These are phyloP conservation scores for Protomyces arabidopsidicola DNA, from an alignment of 1,139 yeast species.

Conservation along the genomic window DNA sequence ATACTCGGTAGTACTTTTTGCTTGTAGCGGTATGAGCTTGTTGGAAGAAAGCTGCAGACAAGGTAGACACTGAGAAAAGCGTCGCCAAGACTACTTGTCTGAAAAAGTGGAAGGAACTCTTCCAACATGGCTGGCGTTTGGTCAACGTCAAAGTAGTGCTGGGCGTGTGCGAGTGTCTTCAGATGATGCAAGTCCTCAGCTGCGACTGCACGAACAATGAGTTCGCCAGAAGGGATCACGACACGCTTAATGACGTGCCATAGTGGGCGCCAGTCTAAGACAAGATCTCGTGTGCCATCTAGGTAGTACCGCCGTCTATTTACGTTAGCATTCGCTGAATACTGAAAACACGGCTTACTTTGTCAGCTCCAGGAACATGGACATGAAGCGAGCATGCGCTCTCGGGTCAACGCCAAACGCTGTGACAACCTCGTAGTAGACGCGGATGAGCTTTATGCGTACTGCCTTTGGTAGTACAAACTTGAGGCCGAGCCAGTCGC, in stretches of 20 bases:
- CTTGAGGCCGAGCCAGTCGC: slow-evolving; percentile 74
- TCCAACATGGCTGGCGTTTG: slow-evolving; percentile 42
- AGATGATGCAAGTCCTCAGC: slow-evolving; percentile 24
- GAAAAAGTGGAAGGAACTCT: slow-evolving; percentile 50
- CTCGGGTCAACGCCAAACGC: slow-evolving; percentile 62
- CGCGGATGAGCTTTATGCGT: slow-evolving; percentile 59
- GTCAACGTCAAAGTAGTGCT: slow-evolving; percentile 45
- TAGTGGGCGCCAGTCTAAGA: slow-evolving; percentile 37
- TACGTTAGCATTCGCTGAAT: slow-evolving; percentile 49
- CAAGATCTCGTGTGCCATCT: slow-evolving; percentile 40
- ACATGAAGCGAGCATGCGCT: slow-evolving; percentile 47
- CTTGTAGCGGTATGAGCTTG: slow-evolving; percentile 33
- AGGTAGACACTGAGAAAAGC: slow-evolving; percentile 52
- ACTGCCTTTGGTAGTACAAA: slow-evolving; percentile 70
- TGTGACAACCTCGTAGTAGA: slow-evolving; percentile 68
- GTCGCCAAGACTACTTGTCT: slow-evolving; percentile 56
- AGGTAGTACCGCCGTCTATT: slow-evolving; percentile 38
- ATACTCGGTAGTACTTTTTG: slow-evolving; percentile 56
- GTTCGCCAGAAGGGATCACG: slow-evolving; percentile 29
- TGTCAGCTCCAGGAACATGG: slow-evolving; percentile 23
- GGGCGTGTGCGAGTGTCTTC: slow-evolving; percentile 39
- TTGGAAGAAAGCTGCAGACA: slow-evolving; percentile 38
- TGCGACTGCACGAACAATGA: slow-evolving; percentile 26
- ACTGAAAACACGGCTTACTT: slow-evolving; percentile 49
- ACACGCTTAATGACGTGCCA: slow-evolving; percentile 30